Evolutionary conservation across 768 basidiomycete genomes (phyloP).

Genomic region (Termitomyces sp.): DNA sequence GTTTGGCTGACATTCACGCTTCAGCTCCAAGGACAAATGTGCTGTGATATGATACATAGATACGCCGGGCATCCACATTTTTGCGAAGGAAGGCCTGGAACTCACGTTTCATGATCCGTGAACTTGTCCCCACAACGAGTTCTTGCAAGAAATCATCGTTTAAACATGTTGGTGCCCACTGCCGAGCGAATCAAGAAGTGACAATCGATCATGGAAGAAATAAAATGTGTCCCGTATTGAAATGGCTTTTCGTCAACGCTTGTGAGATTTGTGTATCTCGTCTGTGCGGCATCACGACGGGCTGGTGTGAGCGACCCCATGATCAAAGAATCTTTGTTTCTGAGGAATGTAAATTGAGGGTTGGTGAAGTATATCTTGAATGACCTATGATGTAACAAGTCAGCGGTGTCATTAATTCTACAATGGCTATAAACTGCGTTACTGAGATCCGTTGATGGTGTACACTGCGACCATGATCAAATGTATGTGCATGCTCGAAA

Average conservation of each 20-base stretch:
- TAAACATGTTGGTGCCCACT: conserved; percentile 94
- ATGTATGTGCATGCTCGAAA: too few species aligned
- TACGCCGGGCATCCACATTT: too few species aligned
- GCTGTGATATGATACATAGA: too few species aligned
- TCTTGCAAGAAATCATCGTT: too few species aligned
- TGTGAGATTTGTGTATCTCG: conserved; percentile 69
- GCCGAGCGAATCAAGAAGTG: conserved; percentile 88
- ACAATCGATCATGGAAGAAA: conserved; percentile 95
- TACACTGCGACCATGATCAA: too few species aligned
- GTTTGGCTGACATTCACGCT: too few species aligned
- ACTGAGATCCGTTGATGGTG: too few species aligned
- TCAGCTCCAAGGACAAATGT: too few species aligned
- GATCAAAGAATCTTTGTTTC: conserved; percentile 33
- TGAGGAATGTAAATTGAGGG: conserved; percentile 59
- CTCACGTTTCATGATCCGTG: too few species aligned
- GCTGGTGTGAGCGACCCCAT: conserved; percentile 87
- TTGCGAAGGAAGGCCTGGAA: too few species aligned
- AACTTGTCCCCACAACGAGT: too few species aligned
- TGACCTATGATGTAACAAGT: conserved; percentile 72
- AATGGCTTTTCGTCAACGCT: conserved; percentile 87
- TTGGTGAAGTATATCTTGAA: conserved; percentile 80
- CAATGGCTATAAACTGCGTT: too few species aligned
- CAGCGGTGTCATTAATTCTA: neutral
- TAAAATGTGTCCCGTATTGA: conserved; percentile 93
- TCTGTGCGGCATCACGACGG: conserved; percentile 70